A percentile compares a stretch with the other conserved stretches of the same genome.
Conservation (phyloP, 75 land plant genomes). For the Isoetes taiwanensis region DNA sequence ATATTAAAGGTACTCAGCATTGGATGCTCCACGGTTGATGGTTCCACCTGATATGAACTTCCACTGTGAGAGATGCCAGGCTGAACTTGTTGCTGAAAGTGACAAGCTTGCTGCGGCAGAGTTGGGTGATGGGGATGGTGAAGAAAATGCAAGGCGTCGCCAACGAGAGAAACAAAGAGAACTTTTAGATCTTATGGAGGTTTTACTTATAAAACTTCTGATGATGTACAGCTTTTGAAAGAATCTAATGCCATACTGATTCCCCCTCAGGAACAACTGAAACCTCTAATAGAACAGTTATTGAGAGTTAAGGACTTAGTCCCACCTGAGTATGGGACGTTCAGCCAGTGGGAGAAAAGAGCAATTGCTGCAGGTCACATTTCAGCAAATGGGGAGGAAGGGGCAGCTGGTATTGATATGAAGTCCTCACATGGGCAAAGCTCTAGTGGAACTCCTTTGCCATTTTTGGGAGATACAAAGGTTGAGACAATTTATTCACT, state of each 20-base stretch:
- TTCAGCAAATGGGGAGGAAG: constrained; percentile 21
- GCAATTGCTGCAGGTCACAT: constrained; percentile 47
- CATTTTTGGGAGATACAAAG: constrained; percentile 79
- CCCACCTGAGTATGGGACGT: constrained; percentile 71
- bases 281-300: constrained; percentile 65
- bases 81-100: constrained; percentile 77
- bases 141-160: constrained; percentile 81
- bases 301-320: constrained; percentile 64
- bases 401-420: constrained; percentile 23
- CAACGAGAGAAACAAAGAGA: constrained; percentile 68
- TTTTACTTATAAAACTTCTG: constrained; percentile 22
- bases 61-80: constrained; percentile 80
- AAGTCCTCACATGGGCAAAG: constrained; percentile 63
- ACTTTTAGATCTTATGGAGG: constrained; percentile 72
- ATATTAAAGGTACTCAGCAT: constrained; percentile 55
- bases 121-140: constrained; percentile 61
- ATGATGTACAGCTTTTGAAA: background rate
- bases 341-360: constrained; percentile 75
- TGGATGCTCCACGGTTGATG: constrained; percentile 65
- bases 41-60: constrained; percentile 45
- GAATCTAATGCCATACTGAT: background rate
- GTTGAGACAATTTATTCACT: constrained; percentile 17
- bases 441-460: constrained; percentile 69
- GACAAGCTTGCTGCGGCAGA: constrained; percentile 77
- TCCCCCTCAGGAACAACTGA: constrained; percentile 78